A percentile compares a stretch with the other conserved stretches of the same genome.
Evolutionary conservation across 352 stramenopile species (phyloP).

Genomic region (Elongisporangium anandrum): DNA sequence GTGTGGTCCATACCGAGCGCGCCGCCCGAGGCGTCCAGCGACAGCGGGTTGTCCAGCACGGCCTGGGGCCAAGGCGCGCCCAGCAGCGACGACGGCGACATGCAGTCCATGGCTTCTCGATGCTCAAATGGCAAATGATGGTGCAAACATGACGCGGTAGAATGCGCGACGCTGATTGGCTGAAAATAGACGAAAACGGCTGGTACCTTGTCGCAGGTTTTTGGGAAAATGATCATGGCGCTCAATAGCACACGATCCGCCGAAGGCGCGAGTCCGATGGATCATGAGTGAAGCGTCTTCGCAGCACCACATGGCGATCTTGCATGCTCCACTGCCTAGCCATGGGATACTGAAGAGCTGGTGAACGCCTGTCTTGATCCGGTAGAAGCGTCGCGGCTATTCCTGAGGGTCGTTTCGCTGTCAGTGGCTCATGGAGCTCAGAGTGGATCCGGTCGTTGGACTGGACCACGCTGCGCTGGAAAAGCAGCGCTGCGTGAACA

Average conservation of each 20-base stretch:
- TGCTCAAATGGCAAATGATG: constrained; percentile 9
- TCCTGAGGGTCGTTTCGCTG: not conserved
- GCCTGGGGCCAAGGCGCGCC: constrained; percentile 44
- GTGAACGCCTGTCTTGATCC: too few species aligned
- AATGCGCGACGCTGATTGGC: constrained; percentile 9
- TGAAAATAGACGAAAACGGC: constrained; percentile 8
- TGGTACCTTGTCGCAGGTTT: not conserved
- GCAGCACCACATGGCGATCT: not conserved
- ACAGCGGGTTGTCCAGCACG: constrained; percentile 22
- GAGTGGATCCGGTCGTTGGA: not conserved
- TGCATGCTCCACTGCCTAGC: not conserved
- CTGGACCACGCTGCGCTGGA: not conserved
- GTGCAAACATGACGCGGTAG: constrained; percentile 3
- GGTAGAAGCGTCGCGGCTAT: not conserved
- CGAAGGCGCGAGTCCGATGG: constrained; percentile 6
- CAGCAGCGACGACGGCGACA: constrained; percentile 65
- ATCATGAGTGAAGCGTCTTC: too few species aligned
- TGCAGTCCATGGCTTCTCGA: constrained; percentile 52
- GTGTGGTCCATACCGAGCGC: constrained; percentile 37
- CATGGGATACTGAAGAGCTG: too few species aligned
- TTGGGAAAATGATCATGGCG: not conserved
- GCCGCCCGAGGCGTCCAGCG: constrained; percentile 16
- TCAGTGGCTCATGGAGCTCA: not conserved
- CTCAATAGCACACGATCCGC: too few species aligned
- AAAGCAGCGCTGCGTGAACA: not conserved